Base-by-base conservation (phyloP, 345 rosid species). In the Citrus medica region DNA sequence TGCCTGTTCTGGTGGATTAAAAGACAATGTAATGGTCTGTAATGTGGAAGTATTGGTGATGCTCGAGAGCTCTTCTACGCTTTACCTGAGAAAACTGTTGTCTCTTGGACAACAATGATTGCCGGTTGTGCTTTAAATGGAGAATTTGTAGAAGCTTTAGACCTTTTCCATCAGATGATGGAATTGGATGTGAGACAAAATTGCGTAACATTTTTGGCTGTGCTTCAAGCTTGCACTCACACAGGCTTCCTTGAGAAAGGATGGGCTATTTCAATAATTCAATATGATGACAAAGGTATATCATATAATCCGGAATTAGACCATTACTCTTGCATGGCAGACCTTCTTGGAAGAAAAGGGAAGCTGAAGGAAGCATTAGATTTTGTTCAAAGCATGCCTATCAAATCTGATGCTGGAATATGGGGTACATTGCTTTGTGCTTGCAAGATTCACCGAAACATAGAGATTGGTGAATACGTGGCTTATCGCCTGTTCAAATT, bases 31-130 rank as follows among this genome's bases (percentile, higher is more conserved):
- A 51, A 55, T 85, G 79, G 69, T 90, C 13, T 85, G 86, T 67
- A 90, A 89, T 91, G 93, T 83, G 93, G 95, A 80, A 83, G 87
- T 40, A 78, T 88, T 76, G 7, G 6, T 9, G 85, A 87, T 81
- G 95, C 95, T 70, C 76, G 81, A 22, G 78, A 79, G 63, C 61
- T 88, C 75, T 91, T 89, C 46, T 46, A 71, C 67, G 62, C 80
- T 58, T 85, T 88, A 85, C 71, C 78, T 8, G 84, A 85, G 74
- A 87, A 63, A 83, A 91, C 87, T 6, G 76, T 90, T 27, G 89
- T 91, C 64, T 84, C 93, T 22, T 91, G 90, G 93, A 91, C 92
- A 37, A 72, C 90, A 12, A 84, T 92, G 91, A 85, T 92, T 80
- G 64, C 88, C 10, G 92, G 93, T 64, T 91, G 84, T 66, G 93